phyloP scores from a whole-genome alignment of 2,329 filamentous ascomycete species.

The Fusarium chlamydosporum region DNA sequence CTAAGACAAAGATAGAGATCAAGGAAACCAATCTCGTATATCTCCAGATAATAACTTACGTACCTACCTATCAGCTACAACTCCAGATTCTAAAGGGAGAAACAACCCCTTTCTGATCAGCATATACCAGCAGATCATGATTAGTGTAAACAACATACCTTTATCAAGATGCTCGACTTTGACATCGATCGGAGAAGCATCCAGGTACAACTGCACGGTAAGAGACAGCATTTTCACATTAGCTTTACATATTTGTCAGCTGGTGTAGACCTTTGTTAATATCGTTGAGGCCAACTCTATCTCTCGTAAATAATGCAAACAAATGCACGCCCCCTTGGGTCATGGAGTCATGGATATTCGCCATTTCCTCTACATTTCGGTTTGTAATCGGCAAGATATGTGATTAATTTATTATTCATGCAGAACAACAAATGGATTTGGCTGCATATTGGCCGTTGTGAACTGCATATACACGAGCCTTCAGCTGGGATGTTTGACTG shows the following conservation, averaged over 20 bases:
- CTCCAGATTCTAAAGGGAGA: no score
- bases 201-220: not conserved
- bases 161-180: not conserved
- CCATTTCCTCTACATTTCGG: not conserved
- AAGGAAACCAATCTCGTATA: not conserved
- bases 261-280: not conserved
- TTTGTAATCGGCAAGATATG: slow-evolving; percentile 11
- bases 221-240: not conserved
- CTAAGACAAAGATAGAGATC: slow-evolving; percentile 10
- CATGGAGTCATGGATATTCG: slow-evolving; percentile 15
- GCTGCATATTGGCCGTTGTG: slow-evolving; percentile 10
- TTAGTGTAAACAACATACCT: not conserved
- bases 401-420: not conserved
- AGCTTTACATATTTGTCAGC: not conserved
- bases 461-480: slow-evolving; percentile 1
- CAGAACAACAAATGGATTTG: not conserved
- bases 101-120: not conserved
- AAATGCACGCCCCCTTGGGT: slow-evolving; percentile 10
- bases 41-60: no score
- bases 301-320: not conserved
- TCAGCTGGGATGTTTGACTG: slow-evolving; percentile 2
- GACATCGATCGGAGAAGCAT: not conserved
- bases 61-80: not conserved
- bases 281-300: not conserved
- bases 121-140: not conserved